Base-by-base conservation (phyloP, 2,329 filamentous ascomycete species). In the Zymoseptoria pseudotritici region DNA sequence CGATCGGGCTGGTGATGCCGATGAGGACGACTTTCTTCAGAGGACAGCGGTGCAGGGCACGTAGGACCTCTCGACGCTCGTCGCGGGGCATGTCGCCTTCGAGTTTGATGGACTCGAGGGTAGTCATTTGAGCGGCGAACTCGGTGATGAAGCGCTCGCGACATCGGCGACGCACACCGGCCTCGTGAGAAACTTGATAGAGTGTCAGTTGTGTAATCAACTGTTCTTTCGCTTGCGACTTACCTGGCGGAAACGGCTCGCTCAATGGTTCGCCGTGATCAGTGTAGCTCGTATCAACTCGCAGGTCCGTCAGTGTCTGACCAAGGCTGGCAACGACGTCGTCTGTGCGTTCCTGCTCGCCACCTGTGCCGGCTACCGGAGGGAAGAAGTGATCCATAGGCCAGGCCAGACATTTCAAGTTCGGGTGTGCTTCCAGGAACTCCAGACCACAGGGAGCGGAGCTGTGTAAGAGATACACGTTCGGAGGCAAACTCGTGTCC, bases 21-120 rank as follows among this genome's bases (percentile, higher is more conserved):
- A 80, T 79, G 63, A 79, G 70, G 20, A 79, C 76, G 13, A 79
- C 66, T 61, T 79, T 79, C 60, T 75, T 69, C 4, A 80, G 58
- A 0, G 74, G 73, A 53, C 74, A 79, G 50, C 62, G 67, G 59
- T 74, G 72, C 10, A 79, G 58, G 2, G 78, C 77, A 7, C 77
- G 73, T 3, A 79, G 57, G 11, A 74, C 71, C 59, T 80, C 78
- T 24, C 78, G 72, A 57, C 77, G 76, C 62, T 80, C 78, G 61
- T 79, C 77, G 9, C 76, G 71, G 0, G 78, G 76, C 50, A 79
- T 73, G 11, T 76, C 76, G 19, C 78, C 78, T 68, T 80, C 78
- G 20, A 80, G 67, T 59, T 80, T 80, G 66, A 80, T 70, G 50
- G 69, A 71, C 58, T 76, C 66, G 3, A 80, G 55, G n/a, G 68